These are phyloP conservation scores for Penicillium antarcticum DNA, from an alignment of 495 filamentous ascomycete species.

Conservation along the genomic window DNA sequence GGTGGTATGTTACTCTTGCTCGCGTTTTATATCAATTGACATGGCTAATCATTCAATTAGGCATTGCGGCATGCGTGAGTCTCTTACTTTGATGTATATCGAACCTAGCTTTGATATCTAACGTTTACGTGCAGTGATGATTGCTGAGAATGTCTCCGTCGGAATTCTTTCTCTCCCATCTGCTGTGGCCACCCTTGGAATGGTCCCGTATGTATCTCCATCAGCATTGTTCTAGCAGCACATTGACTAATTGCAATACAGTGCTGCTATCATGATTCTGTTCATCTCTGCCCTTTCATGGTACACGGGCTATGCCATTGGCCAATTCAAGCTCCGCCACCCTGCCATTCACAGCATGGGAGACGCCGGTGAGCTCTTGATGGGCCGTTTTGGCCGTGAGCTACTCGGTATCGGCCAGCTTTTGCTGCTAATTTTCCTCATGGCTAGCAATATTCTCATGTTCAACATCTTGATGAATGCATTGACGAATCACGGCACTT, in stretches of 20 bases:
- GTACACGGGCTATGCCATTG: slow-evolving; percentile 37
- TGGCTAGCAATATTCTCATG: slow-evolving; percentile 70
- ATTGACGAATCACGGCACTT: slow-evolving; percentile 59
- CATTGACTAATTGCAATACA: slow-evolving; percentile 7
- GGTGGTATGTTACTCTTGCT: slow-evolving; percentile 32
- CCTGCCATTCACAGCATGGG: slow-evolving; percentile 63
- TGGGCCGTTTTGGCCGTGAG: slow-evolving; percentile 61
- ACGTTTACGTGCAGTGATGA: slow-evolving; percentile 42
- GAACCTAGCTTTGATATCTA: not conserved
- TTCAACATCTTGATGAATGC: slow-evolving; percentile 62
- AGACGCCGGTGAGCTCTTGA: slow-evolving; percentile 65
- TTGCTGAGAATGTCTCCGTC: slow-evolving; percentile 66
- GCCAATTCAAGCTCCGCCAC: slow-evolving; percentile 34
- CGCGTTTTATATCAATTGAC: not conserved
- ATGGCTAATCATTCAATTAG: slow-evolving; percentile 14
- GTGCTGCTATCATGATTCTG: slow-evolving; percentile 53
- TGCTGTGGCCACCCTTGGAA: slow-evolving; percentile 60
- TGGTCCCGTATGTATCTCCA: slow-evolving; percentile 42
- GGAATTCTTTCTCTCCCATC: slow-evolving; percentile 62
- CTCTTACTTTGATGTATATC: not conserved
- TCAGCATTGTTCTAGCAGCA: not conserved
- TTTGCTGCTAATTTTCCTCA: slow-evolving; percentile 67
- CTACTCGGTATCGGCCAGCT: slow-evolving; percentile 59
- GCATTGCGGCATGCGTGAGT: slow-evolving; percentile 37
- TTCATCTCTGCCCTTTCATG: slow-evolving; percentile 63